These are phyloP conservation scores for Jamesozyma gamospora DNA, from an alignment of 805 yeast genomes.

Conservation along the genomic window DNA sequence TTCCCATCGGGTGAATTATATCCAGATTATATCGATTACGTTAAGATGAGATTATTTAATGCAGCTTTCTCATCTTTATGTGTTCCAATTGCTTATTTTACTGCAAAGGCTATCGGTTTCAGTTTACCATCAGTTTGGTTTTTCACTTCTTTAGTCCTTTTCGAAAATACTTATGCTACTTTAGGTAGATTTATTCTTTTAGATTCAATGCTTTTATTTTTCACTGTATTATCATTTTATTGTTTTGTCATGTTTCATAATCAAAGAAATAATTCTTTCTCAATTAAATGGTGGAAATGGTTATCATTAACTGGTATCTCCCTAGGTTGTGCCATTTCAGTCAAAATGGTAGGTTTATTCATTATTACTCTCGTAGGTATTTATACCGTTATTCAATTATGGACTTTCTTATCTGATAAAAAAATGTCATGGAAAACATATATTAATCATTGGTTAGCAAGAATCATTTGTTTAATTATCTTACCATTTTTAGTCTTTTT, in stretches of 20 bases:
- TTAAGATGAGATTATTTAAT: conserved; percentile 62
- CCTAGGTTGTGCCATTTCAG: conserved; percentile 85
- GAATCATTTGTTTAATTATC: conserved; percentile 50
- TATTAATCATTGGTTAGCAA: conserved; percentile 52
- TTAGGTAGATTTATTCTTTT: conserved; percentile 65
- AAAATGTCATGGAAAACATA: conserved; percentile 41
- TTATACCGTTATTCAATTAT: conserved; percentile 78
- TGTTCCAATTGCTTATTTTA: conserved; percentile 62
- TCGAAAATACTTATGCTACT: conserved; percentile 61
- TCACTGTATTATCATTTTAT: conserved; percentile 60
- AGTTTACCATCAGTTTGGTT: conserved; percentile 44
- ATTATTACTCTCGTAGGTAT: conserved; percentile 82
- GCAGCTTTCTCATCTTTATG: conserved; percentile 56
- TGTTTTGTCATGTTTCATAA: conserved; percentile 48
- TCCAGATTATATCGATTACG: conserved; percentile 53
- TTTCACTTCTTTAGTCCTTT: conserved; percentile 50
- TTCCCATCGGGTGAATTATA: conserved; percentile 58
- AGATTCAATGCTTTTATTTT: conserved; percentile 68
- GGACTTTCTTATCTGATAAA: conserved; percentile 71
- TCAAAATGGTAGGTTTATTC: conserved; percentile 94
- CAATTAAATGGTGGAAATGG: conserved; percentile 93
- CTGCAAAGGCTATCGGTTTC: conserved; percentile 51
- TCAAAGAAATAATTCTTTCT: conserved; percentile 41
- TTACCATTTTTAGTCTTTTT: conserved; percentile 57
- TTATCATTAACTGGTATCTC: conserved; percentile 70